A percentile compares a stretch with the other conserved stretches of the same genome.
These are phyloP conservation scores for Cladosporium oxysporum DNA, from an alignment of 2,329 filamentous ascomycete species.

Conservation along the genomic window DNA sequence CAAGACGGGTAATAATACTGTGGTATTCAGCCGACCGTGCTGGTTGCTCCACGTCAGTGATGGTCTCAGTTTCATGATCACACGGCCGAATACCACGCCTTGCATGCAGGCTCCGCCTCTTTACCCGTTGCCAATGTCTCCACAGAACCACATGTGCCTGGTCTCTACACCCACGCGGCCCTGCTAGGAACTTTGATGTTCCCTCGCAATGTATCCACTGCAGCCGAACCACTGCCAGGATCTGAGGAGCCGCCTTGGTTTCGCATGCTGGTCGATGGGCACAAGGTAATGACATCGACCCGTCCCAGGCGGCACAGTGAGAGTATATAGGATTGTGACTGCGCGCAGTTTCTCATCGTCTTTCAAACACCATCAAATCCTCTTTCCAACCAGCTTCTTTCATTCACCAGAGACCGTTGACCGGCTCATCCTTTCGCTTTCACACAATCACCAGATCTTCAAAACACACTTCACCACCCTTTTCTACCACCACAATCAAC, in stretches of 20 bases:
- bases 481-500: constrained; percentile 7
- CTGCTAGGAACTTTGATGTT: background rate
- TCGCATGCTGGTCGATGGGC: constrained; percentile 8
- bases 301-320: background rate
- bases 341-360: background rate
- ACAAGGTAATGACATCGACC: background rate
- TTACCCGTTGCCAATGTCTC: constrained; percentile 11
- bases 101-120: background rate
- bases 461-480: background rate
- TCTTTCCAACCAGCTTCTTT: constrained; percentile 1
- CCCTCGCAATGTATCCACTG: constrained; percentile 11
- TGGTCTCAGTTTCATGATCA: constrained; percentile 8
- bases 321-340: constrained; percentile 10
- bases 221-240: background rate
- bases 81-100: background rate
- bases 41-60: background rate
- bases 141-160: constrained; percentile 7
- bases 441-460: background rate
- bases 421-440: constrained; percentile 25
- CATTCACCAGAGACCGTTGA: constrained; percentile 26
- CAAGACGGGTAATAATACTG: background rate
- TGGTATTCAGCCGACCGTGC: background rate
- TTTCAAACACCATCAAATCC: background rate
- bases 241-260: constrained; percentile 11
- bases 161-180: background rate